A percentile compares a stretch with the other conserved stretches of the same genome.
These are phyloP conservation scores for Phytophthora sansomeana DNA, from an alignment of 352 stramenopile species.

Conservation along the genomic window DNA sequence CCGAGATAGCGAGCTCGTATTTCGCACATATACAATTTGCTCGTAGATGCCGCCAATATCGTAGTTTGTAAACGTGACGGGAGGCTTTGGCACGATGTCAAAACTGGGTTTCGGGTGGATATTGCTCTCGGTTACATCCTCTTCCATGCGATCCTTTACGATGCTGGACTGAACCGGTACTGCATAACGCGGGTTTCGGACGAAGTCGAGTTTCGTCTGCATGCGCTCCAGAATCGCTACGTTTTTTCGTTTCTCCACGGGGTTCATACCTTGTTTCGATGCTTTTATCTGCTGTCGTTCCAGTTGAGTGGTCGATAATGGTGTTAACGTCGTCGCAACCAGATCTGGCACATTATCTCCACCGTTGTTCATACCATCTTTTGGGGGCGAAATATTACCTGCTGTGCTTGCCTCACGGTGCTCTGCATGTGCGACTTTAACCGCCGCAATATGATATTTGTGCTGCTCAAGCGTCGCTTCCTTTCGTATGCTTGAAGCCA, in stretches of 20 bases:
- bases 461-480: conserved; percentile 58
- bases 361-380: conserved; percentile 1
- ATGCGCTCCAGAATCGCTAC: conserved; percentile 75
- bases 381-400: background rate
- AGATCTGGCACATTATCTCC: background rate
- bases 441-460: conserved; percentile 47
- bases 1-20: conserved; percentile 60
- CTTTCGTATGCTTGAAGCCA: conserved; percentile 51
- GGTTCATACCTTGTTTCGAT: conserved; percentile 42
- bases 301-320: conserved; percentile 2
- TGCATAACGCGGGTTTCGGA: conserved; percentile 69
- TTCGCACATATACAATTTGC: conserved; percentile 70
- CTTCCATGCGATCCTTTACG: background rate
- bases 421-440: conserved; percentile 43
- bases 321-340: background rate
- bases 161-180: conserved; percentile 8
- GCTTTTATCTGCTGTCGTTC: conserved; percentile 7
- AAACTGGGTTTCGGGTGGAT: conserved; percentile 39
- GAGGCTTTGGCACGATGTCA: conserved; percentile 54
- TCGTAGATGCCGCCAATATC: conserved; percentile 83
- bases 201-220: conserved; percentile 82
- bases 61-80: conserved; percentile 73
- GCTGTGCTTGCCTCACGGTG: conserved; percentile 3
- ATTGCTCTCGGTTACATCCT: background rate
- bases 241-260: conserved; percentile 67